Base-by-base conservation (phyloP, 225 moss, liverwort and hornwort genomes). In the Polytrichum commune region DNA sequence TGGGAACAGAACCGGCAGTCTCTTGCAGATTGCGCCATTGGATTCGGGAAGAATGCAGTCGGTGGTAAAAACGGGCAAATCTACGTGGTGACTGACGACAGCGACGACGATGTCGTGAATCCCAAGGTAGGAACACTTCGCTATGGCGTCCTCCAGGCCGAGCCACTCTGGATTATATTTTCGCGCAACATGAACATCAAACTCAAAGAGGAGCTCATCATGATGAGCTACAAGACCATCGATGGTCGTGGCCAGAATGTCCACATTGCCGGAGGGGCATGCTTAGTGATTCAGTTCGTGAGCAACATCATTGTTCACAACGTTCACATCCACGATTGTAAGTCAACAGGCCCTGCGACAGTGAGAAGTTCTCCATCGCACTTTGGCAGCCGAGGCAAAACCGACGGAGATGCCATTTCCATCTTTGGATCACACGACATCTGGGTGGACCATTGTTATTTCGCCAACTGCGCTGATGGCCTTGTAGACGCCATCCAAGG, bases 401-500 rank as follows among this genome's bases (percentile, higher is more conserved):
- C 76, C 3, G 87, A 84, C 5, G 87, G 87, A 7, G 87, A 87
- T 33, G 87, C 60, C 35, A 71, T 87, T 3, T 84, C 81, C 9
- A 63, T 87, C 55, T 87, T 84, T n/a, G 84, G 79, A 0, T 81
- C 84, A 18, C 81, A 74, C 60, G 77, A 84, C 56, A 69, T 87
- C 61, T 87, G 87, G 87, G 76, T 87, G 6, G 87, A 87, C 72
- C 87, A 87, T 66, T 78, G 80, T 53, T 87, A 87, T 53, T 78
- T 87, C 28, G 35, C 81, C 22, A 76, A 6, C 19, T 79, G 84
- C 28, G 74, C 78, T 28, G 87, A 87, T 62, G 87, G 87, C 29
- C 81, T 87, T 0, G 78, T 87, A 8, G 87, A 87, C 61, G 83
- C 74, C 68, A 84, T 84, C 60, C 66, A 79, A 55, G 81, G 83